Base-by-base conservation (phyloP, 345 rosid species). In the Boechera divaricarpa region DNA sequence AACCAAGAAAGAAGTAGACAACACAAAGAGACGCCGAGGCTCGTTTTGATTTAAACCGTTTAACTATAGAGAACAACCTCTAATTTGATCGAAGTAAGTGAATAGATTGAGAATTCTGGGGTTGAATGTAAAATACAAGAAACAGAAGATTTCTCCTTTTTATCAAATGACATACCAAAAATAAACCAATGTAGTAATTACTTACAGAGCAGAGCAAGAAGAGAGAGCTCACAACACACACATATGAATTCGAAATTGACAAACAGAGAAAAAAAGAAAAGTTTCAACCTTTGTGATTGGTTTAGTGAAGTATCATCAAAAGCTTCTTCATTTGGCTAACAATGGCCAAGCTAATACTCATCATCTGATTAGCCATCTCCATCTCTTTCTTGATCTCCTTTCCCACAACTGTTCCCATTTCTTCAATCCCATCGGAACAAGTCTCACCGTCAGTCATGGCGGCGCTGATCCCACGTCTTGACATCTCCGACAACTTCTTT, bases 261-360 rank as follows among this genome's bases (percentile, higher is more conserved):
- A 68, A 51, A 70, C 28, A 68, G 55, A 67, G 28, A 9, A 44
- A 33, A 48, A 18, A 16, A 16, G 10, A 49, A 68, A 58, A 48
- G 60, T 28, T 47, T 4, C n/a, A 47, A 71, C 47, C 72, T 70
- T 55, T 58, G 29, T 72, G 31, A 26, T 29, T 45, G 15, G 6
- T 44, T 77, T 33, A 78, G 24, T 83, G 84, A 62, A 85, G 80
- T 49, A 82, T 77, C 41, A 81, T 6, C 4, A 83, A 78, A 74
- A 90, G 86, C 28, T 53, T 69, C 41, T 69, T 81, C 81, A 91
- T 83, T 26, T 91, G 74, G 2, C 87, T 88, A 63, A 86, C 71
- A 73, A 94, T 87, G 16, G 96, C 94, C 80, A 94, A 84, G 44
- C 89, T 87, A 68, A 82, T 85, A 69, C 96, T 87, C 83, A 89